phyloP scores from a whole-genome alignment of 2,329 filamentous ascomycete species.

The Alternaria novae-zelandiae region DNA sequence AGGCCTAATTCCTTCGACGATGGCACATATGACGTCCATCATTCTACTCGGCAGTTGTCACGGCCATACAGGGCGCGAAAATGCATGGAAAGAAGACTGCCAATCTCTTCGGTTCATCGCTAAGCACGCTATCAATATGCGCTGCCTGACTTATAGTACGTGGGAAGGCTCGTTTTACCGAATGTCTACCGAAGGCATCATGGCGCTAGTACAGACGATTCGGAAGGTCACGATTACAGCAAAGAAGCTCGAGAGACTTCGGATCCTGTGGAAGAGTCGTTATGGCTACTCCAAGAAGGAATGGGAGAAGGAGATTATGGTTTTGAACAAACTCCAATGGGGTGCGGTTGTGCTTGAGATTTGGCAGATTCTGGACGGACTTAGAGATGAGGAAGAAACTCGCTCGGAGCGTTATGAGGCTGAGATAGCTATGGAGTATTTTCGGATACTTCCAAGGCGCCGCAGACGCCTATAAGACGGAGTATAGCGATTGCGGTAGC shows the following conservation, averaged over 20 bases:
- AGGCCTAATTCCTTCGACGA: background rate
- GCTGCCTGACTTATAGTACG: background rate
- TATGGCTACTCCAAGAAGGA: background rate
- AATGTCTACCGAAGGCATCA: background rate
- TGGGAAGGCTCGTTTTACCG: background rate
- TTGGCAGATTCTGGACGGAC: background rate
- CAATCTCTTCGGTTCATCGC: background rate
- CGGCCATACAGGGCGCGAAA: background rate
- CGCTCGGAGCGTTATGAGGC: background rate
- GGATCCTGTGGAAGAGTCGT: background rate
- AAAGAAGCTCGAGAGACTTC: background rate
- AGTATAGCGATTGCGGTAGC: background rate
- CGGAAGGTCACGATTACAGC: background rate
- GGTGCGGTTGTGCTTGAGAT: background rate
- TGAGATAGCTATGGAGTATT: background rate
- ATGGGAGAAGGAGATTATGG: background rate
- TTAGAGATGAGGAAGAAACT: background rate
- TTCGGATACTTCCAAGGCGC: background rate
- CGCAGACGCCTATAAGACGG: background rate
- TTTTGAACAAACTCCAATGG: background rate
- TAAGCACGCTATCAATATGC: background rate
- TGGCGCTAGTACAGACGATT: background rate
- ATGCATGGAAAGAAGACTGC: background rate
- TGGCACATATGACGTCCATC: background rate
- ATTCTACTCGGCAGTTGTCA: background rate